Conservation (phyloP, 768 basidiomycete genomes). For the Phaffia australis region DNA sequence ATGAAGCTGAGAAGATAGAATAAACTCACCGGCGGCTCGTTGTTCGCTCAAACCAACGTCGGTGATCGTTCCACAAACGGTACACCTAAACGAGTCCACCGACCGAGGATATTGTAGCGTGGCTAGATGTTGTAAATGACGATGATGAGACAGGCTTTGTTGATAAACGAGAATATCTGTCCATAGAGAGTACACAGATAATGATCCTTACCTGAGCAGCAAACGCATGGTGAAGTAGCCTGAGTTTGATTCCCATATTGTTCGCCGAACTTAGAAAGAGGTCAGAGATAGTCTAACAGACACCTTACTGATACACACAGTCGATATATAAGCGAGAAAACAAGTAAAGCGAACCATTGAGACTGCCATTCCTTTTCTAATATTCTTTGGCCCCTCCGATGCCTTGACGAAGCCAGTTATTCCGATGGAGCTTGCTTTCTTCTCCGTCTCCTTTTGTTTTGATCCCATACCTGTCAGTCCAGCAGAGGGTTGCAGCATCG, state of each 20-base stretch:
- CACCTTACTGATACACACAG: not conserved
- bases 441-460: not conserved
- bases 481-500: not conserved
- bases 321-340: not conserved
- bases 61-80: slow-evolving; percentile 25
- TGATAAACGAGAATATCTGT: not conserved
- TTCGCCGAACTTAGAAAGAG: too few relatives aligned
- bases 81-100: slow-evolving; percentile 16
- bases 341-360: not conserved
- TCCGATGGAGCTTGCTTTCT: not conserved
- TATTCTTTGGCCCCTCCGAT: slow-evolving; percentile 5
- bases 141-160: not conserved
- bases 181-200: not conserved
- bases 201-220: slow-evolving; percentile 6
- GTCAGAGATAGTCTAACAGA: not conserved
- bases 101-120: slow-evolving; percentile 15
- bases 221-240: slow-evolving; percentile 21
- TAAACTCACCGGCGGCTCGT: slow-evolving; percentile 2
- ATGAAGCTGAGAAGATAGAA: not conserved
- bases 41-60: slow-evolving; percentile 13
- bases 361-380: slow-evolving; percentile 5
- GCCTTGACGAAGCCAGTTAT: slow-evolving; percentile 23
- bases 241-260: not conserved
- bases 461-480: not conserved
- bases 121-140: not conserved